These are phyloP conservation scores for Plantago coronopus DNA, from an alignment of 305 asterid genomes.

Conservation along the genomic window DNA sequence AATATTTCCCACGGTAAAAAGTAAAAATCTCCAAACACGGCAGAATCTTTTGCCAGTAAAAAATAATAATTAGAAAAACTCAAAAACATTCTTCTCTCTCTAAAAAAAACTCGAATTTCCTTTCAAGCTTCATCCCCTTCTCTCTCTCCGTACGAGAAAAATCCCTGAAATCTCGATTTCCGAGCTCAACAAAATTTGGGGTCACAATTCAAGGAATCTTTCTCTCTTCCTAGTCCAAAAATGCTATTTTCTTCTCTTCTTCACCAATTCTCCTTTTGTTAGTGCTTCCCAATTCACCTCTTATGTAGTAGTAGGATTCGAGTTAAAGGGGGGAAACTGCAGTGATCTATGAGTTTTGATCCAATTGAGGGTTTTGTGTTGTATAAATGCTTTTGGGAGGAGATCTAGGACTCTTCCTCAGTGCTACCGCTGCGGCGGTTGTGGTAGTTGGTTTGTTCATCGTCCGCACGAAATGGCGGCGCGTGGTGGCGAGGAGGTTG, in stretches of 20 bases:
- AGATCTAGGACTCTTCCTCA: slow-evolving; percentile 53
- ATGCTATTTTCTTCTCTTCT: background rate
- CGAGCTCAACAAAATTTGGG: slow-evolving; percentile 1
- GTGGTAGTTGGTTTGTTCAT: slow-evolving; percentile 46
- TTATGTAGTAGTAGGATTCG: background rate
- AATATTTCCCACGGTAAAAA: background rate
- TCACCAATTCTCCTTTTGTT: background rate
- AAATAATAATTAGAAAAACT: background rate
- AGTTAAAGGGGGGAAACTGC: background rate
- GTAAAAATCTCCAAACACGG: background rate
- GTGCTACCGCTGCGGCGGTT: slow-evolving; percentile 34
- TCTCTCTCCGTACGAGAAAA: slow-evolving; percentile 6
- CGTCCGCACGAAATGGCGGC: slow-evolving; percentile 60
- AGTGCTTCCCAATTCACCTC: background rate
- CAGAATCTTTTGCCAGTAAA: slow-evolving; percentile 7
- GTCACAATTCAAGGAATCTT: background rate
- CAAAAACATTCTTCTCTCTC: slow-evolving; percentile 8
- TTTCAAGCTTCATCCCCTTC: no score
- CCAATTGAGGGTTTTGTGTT: slow-evolving; percentile 36
- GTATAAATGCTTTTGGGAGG: slow-evolving; percentile 63
- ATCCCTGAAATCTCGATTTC: slow-evolving; percentile 16
- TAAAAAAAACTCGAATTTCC: background rate
- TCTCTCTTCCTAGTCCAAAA: background rate
- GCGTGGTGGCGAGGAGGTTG: slow-evolving; percentile 46
- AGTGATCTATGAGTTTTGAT: slow-evolving; percentile 11